phyloP scores from a whole-genome alignment of 257 asterid genomes.

The Ophiorrhiza pumila region DNA sequence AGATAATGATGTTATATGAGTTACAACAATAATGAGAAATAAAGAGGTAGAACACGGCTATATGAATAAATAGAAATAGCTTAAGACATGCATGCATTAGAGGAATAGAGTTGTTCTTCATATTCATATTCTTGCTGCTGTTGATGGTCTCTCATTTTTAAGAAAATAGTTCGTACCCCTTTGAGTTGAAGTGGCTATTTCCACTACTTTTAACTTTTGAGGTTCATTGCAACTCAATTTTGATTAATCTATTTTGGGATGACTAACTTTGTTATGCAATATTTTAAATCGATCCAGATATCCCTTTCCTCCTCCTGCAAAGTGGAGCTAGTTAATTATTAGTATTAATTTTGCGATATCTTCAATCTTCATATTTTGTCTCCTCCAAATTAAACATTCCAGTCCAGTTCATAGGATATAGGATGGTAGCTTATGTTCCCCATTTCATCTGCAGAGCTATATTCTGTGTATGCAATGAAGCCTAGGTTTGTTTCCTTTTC shows the following conservation, averaged over 20 bases:
- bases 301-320: neutral
- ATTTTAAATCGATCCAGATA: neutral
- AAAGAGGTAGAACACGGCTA: too few relatives aligned
- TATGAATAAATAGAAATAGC: too few relatives aligned
- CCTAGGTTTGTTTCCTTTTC: neutral
- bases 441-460: constrained; percentile 30
- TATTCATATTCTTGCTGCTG: neutral
- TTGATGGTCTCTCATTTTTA: neutral
- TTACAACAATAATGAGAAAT: too few relatives aligned
- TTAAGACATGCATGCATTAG: too few relatives aligned
- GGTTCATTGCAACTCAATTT: neutral
- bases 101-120: too few relatives aligned
- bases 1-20: too few relatives aligned
- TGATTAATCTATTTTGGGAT: neutral
- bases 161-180: neutral
- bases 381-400: constrained; percentile 8
- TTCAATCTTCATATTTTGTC: constrained; percentile 22
- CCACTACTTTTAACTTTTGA: neutral
- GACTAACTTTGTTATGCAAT: neutral
- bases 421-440: constrained; percentile 36
- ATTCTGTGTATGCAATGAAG: neutral
- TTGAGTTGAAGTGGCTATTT: neutral
- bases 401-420: too few relatives aligned
- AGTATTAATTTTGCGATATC: constrained; percentile 26
- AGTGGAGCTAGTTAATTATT: constrained; percentile 19